A percentile compares a stretch with the other conserved stretches of the same genome.
These are phyloP conservation scores for Populus euphratica DNA, from an alignment of 345 rosid genomes.

Conservation along the genomic window DNA sequence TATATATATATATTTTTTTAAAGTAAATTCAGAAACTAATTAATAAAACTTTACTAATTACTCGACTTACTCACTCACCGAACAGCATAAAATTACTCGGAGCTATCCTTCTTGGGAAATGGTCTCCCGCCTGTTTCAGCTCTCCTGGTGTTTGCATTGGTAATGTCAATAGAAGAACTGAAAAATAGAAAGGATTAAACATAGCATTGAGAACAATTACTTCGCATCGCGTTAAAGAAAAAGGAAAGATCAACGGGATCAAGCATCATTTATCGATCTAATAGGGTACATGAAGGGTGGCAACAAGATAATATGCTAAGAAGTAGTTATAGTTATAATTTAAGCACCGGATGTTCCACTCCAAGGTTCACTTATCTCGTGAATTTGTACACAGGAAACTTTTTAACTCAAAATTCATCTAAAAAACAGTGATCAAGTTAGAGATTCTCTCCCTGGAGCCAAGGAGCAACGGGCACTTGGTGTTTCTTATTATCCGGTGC, in stretches of 20 bases:
- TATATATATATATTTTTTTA: no score
- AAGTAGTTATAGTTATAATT: constrained; percentile 17
- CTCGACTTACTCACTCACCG: no score
- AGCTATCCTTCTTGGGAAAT: no score
- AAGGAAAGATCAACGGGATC: not conserved
- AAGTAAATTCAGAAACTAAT: no score
- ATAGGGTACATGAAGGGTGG: not conserved
- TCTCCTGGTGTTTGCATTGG: not conserved
- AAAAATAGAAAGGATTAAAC: no score
- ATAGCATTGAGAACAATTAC: not conserved
- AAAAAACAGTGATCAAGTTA: constrained; percentile 21
- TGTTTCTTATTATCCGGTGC: constrained; percentile 30
- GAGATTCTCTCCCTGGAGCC: constrained; percentile 19
- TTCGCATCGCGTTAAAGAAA: not conserved
- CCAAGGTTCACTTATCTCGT: constrained; percentile 10
- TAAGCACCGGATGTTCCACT: constrained; percentile 29
- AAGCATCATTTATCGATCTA: not conserved
- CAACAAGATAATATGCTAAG: constrained; percentile 7
- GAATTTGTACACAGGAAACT: constrained; percentile 37
- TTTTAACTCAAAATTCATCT: constrained; percentile 29
- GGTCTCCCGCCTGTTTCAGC: no score
- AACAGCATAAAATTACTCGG: no score
- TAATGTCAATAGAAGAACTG: not conserved
- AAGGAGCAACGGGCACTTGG: constrained; percentile 8
- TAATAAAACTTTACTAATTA: no score